Base-by-base conservation (phyloP, 1,284 basidiomycete species). In the Hypsizygus ulmarius region DNA sequence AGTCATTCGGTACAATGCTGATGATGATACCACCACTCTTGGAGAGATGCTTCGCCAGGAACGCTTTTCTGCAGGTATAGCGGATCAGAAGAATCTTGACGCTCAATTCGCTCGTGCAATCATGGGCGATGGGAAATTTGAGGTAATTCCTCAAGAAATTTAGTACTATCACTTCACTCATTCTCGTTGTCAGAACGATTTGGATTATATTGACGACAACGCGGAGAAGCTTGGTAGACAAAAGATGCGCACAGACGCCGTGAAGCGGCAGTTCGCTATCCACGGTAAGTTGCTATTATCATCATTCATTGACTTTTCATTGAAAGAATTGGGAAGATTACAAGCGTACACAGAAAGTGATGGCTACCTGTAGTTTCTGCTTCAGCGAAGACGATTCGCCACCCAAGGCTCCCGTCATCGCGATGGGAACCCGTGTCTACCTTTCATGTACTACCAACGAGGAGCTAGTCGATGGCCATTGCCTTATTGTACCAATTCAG, bases 171-270 rank as follows among this genome's bases (percentile, higher is more conserved):
- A 28, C 16, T 19, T 16, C 11, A 33, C 29, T 6, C 4, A 29
- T 18, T 50, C 19, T 29, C 43, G 21, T n/a, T 37, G 14, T 36
- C 47, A 91, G 84, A 85, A 87, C 58, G 81, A 94, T 62, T 70
- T 94, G 16, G 96, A 98, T 41, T 97, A 98, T 60, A 88, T 97
- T 56, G 97, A 99, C 57, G 95, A 98, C 54, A 96, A 97, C 64
- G 93, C 93, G 0, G 94, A 97, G 59, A 87, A 84, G 55, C 78
- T 99, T 0, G 93, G 91, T 27, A 76, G 93, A 52, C 87, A 92
- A 65, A 96, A 95, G 70, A 94, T 97, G 90, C 90, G 93, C 51
- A 85, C 85, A 9, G 97, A 98, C 63, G 92, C 90, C 18, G 90
- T 97, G 84, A 99, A 96, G 69, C 81, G 96, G 30, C 90, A 94